Conservation (phyloP, 495 filamentous ascomycete species). For the Barbatosphaeria neglecta region DNA sequence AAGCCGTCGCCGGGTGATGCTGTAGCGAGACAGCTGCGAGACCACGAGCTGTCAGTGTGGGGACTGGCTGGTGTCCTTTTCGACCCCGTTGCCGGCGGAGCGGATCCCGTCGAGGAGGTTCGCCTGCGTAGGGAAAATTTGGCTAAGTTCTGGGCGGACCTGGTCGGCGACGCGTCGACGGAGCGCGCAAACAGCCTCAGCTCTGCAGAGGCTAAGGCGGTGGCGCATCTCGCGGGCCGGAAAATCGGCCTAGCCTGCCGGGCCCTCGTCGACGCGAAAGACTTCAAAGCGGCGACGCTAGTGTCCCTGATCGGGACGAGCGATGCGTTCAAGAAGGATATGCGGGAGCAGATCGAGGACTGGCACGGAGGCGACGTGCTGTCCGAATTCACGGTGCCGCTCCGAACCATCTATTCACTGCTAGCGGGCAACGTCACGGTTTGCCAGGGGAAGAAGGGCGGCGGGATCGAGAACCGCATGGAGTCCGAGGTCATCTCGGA, state of each 20-base stretch:
- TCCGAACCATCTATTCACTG: slow-evolving; percentile 81
- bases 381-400: slow-evolving; percentile 74
- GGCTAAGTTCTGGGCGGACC: slow-evolving; percentile 46
- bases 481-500: slow-evolving; percentile 66
- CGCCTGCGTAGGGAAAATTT: slow-evolving; percentile 41
- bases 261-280: slow-evolving; percentile 54
- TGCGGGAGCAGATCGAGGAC: slow-evolving; percentile 64
- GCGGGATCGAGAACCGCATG: slow-evolving; percentile 60
- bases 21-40: slow-evolving; percentile 7
- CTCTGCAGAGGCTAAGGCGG: slow-evolving; percentile 68
- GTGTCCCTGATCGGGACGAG: slow-evolving; percentile 69
- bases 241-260: slow-evolving; percentile 72
- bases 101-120: slow-evolving; percentile 15
- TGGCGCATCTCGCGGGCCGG: slow-evolving; percentile 67
- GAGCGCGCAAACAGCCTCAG: slow-evolving; percentile 36
- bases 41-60: slow-evolving; percentile 57
- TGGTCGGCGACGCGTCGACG: slow-evolving; percentile 47
- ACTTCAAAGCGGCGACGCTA: slow-evolving; percentile 73
- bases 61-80: slow-evolving; percentile 76
- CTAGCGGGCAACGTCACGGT: slow-evolving; percentile 73
- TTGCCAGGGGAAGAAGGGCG: slow-evolving; percentile 63
- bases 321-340: slow-evolving; percentile 49
- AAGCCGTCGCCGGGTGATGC: slow-evolving; percentile 10
- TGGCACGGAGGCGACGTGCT: slow-evolving; percentile 73
- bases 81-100: slow-evolving; percentile 47